Conservation (phyloP, 257 asterid species). For the Solanum infundibuliforme region DNA sequence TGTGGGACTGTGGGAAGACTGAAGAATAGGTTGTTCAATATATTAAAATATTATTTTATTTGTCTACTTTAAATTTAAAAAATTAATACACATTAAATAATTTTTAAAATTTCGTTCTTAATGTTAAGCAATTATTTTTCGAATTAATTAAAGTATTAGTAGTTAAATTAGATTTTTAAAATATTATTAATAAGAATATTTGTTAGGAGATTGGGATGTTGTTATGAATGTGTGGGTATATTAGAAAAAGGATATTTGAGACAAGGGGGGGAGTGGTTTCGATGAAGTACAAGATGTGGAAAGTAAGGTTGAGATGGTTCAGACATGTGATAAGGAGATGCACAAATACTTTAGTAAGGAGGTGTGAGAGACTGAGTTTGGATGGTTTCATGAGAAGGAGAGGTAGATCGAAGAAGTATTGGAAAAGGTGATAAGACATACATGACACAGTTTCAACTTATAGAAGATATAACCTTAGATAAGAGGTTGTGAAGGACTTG, state of each 20-base stretch:
- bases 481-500: not conserved
- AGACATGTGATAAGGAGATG: too few species aligned
- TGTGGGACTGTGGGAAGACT: not conserved
- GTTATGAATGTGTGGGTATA: not conserved
- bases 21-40: not conserved
- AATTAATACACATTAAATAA: too few species aligned
- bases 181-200: too few species aligned
- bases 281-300: not conserved
- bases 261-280: not conserved
- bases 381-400: not conserved
- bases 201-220: not conserved
- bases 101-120: rapidly evolving
- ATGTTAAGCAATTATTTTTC: not conserved
- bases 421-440: not conserved
- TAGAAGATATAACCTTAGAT: not conserved
- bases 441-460: not conserved
- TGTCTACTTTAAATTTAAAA: too few species aligned
- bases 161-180: too few species aligned
- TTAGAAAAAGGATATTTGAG: not conserved
- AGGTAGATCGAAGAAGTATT: not conserved
- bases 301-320: not conserved
- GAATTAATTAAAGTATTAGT: not conserved
- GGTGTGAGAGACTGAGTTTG: not conserved
- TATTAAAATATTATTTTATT: too few species aligned
- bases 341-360: rapidly evolving